Evolutionary conservation across 2,329 filamentous ascomycete species (phyloP).

Genomic region (Bipolaris cookei): DNA sequence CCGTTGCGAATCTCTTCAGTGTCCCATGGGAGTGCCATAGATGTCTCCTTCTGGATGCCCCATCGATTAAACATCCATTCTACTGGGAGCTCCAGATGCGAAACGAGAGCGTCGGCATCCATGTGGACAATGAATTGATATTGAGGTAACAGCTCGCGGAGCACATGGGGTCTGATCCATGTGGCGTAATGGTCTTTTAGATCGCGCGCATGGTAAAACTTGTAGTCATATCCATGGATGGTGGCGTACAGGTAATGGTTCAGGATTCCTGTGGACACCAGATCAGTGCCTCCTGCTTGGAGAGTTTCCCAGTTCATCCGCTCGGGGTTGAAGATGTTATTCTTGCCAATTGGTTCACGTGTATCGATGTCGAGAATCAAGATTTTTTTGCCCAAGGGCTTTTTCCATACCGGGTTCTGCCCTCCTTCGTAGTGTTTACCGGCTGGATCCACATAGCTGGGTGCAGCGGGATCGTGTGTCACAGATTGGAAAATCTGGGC

Average conservation of each 20-base stretch:
- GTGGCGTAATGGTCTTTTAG: constrained; percentile 48
- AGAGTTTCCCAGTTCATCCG: constrained; percentile 32
- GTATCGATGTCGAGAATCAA: constrained; percentile 44
- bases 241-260: constrained; percentile 36
- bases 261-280: constrained; percentile 30
- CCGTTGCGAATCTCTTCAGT: constrained; percentile 16
- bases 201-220: constrained; percentile 49
- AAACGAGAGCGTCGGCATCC: constrained; percentile 55
- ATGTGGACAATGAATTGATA: constrained; percentile 55
- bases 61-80: constrained; percentile 59
- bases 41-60: constrained; percentile 50
- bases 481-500: constrained; percentile 23
- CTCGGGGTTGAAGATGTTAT: constrained; percentile 30
- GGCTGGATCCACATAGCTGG: constrained; percentile 20
- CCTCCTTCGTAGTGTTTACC: constrained; percentile 19
- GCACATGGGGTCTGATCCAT: constrained; percentile 54
- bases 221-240: constrained; percentile 57
- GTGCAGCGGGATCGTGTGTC: constrained; percentile 18
- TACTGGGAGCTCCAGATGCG: constrained; percentile 53
- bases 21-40: constrained; percentile 53
- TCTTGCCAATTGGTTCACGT: constrained; percentile 26
- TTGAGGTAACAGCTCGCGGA: constrained; percentile 49
- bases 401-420: constrained; percentile 26
- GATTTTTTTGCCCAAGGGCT: constrained; percentile 32
- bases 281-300: constrained; percentile 29